These are phyloP conservation scores for Jatropha curcas DNA, from an alignment of 345 rosid species.

Conservation along the genomic window DNA sequence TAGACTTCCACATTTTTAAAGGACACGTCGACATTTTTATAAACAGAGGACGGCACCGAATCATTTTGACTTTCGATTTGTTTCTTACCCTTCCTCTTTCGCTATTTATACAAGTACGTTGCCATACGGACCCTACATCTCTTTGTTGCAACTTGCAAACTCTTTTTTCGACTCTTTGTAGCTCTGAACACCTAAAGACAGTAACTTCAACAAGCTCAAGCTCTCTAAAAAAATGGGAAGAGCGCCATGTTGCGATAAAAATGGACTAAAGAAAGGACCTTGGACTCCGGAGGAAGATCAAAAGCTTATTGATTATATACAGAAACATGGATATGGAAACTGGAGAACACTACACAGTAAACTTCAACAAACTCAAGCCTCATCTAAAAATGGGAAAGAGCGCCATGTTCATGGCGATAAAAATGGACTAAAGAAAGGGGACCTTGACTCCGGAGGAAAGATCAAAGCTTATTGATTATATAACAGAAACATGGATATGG, in stretches of 20 bases:
- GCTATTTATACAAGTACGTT: constrained; percentile 42
- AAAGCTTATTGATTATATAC: constrained; percentile 30
- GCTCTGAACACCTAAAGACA: too few relatives aligned
- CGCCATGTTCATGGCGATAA: too few relatives aligned
- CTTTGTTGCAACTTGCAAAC: neutral
- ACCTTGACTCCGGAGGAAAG: too few relatives aligned
- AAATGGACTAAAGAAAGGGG: too few relatives aligned
- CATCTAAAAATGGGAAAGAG: too few relatives aligned
- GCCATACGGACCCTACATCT: constrained; percentile 38
- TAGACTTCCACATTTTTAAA: constrained; percentile 12
- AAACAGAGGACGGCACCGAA: constrained; percentile 89
- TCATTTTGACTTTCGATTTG: constrained; percentile 55
- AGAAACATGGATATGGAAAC: constrained; percentile 31
- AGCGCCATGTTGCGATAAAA: constrained; percentile 26
- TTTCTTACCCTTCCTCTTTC: constrained; percentile 15
- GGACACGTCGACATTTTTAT: constrained; percentile 61
- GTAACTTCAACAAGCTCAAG: neutral
- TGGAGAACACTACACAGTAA: too few relatives aligned
- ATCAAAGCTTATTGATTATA: too few relatives aligned
- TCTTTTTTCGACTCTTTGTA: too few relatives aligned
- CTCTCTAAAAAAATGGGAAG: constrained; percentile 20
- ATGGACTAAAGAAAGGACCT: constrained; percentile 35
- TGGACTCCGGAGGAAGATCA: constrained; percentile 38
- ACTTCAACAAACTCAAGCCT: too few relatives aligned
- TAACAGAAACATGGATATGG: too few relatives aligned